Conservation (phyloP, 176 grass and related monocot genomes). For the Hordeum marinum region DNA sequence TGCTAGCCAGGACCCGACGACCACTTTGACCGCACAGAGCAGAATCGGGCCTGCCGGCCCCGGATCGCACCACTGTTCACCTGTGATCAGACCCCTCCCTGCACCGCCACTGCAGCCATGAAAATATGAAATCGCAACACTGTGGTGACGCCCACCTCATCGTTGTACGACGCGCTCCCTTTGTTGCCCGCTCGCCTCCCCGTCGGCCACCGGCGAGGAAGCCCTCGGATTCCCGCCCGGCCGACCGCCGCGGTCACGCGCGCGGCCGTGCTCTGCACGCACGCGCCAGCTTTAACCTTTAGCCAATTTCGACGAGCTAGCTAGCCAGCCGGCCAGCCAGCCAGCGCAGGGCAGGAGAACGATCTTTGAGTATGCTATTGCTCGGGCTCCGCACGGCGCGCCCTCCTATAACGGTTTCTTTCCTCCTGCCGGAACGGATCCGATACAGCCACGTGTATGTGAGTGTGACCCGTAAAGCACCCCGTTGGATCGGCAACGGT, state of each 20-base stretch:
- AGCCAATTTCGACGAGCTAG: not conserved
- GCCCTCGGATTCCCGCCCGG: constrained; percentile 6
- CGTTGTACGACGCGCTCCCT: not conserved
- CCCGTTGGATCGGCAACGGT: not conserved
- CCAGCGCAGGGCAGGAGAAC: not conserved
- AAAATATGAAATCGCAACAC: too few relatives aligned
- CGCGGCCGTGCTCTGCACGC: not conserved
- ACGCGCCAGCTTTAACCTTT: constrained; percentile 8
- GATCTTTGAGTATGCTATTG: constrained; percentile 11
- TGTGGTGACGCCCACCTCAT: not conserved
- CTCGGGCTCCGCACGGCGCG: constrained; percentile 7
- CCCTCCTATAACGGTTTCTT: not conserved
- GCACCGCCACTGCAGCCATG: not conserved
- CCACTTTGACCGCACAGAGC: not conserved
- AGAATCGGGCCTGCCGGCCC: not conserved
- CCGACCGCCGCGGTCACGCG: not conserved
- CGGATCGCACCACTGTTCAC: not conserved
- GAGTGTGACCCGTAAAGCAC: not conserved
- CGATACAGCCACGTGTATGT: too few relatives aligned
- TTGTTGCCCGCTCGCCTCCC: not conserved
- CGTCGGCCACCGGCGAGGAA: not conserved
- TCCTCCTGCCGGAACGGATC: not conserved
- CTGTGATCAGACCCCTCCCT: not conserved
- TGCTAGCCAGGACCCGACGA: not conserved
- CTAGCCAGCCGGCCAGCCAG: not conserved